Conservation (phyloP, 805 yeast genomes). For the Candida nanaspora region DNA sequence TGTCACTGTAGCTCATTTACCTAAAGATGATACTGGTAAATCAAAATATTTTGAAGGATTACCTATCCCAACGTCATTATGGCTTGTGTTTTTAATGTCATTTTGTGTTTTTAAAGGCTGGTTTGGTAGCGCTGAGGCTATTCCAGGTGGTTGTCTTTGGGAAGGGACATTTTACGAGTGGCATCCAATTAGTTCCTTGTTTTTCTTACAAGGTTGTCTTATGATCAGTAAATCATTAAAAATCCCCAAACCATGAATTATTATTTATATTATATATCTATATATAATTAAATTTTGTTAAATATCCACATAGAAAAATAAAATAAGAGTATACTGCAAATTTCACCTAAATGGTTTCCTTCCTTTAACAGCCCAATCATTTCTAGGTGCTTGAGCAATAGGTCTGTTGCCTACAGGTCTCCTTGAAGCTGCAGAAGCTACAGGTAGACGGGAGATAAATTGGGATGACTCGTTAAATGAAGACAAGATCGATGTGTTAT, state of each 20-base stretch:
- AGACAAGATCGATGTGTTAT: too few species aligned
- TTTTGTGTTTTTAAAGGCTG: slow-evolving; percentile 46
- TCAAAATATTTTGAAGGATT: slow-evolving; percentile 91
- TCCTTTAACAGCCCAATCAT: slow-evolving; percentile 18
- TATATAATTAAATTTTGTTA: not conserved
- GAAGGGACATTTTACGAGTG: slow-evolving; percentile 56
- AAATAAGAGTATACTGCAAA: not conserved
- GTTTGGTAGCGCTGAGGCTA: slow-evolving; percentile 27
- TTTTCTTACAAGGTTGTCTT: slow-evolving; percentile 76
- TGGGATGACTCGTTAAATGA: too few species aligned
- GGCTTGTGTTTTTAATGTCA: slow-evolving; percentile 69
- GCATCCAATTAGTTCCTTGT: slow-evolving; percentile 62
- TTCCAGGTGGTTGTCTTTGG: slow-evolving; percentile 64
- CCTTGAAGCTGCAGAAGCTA: too few species aligned
- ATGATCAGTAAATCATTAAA: slow-evolving; percentile 87
- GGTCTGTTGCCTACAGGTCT: too few species aligned
- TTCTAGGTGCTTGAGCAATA: too few species aligned
- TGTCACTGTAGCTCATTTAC: slow-evolving; percentile 86
- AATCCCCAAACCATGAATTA: slow-evolving; percentile 71
- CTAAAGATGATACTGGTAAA: slow-evolving; percentile 84
- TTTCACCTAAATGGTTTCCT: slow-evolving; percentile 18
- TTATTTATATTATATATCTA: not conserved
- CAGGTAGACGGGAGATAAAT: too few species aligned
- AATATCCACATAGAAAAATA: not conserved
- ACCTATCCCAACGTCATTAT: slow-evolving; percentile 86